A percentile compares a stretch with the other conserved stretches of the same genome.
Evolutionary conservation across 805 yeast genomes (phyloP).

Genomic region (Babjeviella inositovora): DNA sequence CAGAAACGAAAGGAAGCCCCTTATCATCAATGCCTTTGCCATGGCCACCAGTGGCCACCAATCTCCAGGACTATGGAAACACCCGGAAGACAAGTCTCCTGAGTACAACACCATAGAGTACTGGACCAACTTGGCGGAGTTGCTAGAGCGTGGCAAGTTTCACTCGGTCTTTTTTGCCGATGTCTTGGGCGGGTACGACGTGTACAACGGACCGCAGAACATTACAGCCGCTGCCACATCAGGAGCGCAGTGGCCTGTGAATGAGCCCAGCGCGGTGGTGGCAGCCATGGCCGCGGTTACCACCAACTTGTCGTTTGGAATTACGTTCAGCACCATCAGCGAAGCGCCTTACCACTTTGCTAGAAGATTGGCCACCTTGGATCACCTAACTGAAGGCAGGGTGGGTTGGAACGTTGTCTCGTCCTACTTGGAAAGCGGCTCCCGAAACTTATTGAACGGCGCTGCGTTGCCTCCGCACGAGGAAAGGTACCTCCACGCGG

Average conservation of each 20-base stretch:
- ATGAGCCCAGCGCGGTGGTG: slow-evolving; percentile 20
- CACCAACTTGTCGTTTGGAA: slow-evolving; percentile 11
- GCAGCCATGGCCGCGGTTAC: slow-evolving; percentile 22
- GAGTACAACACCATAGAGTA: slow-evolving; percentile 12
- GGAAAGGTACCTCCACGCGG: slow-evolving; percentile 10
- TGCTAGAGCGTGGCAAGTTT: slow-evolving; percentile 17
- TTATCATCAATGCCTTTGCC: slow-evolving; percentile 19
- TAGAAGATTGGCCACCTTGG: slow-evolving; percentile 12
- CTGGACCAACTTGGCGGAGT: slow-evolving; percentile 18
- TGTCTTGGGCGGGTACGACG: slow-evolving; percentile 20
- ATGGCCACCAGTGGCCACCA: no score
- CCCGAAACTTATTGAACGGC: slow-evolving; percentile 10
- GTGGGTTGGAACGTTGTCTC: slow-evolving; percentile 14
- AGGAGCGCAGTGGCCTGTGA: slow-evolving; percentile 17
- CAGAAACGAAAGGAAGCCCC: no score
- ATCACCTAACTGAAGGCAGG: slow-evolving; percentile 12
- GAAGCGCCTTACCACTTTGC: slow-evolving; percentile 12
- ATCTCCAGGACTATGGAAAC: slow-evolving; percentile 17
- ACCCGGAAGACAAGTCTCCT: slow-evolving; percentile 16
- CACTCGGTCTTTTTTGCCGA: slow-evolving; percentile 21
- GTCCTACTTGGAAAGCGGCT: slow-evolving; percentile 11
- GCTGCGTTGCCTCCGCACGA: slow-evolving; percentile 12
- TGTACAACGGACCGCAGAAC: slow-evolving; percentile 20
- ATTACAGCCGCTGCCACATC: slow-evolving; percentile 15
- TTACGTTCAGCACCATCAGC: slow-evolving; percentile 13